Percentiles rank a stretch among this genome's conserved stretches.
phyloP scores from a whole-genome alignment of 768 basidiomycete species.

The Podaxis sp. region DNA sequence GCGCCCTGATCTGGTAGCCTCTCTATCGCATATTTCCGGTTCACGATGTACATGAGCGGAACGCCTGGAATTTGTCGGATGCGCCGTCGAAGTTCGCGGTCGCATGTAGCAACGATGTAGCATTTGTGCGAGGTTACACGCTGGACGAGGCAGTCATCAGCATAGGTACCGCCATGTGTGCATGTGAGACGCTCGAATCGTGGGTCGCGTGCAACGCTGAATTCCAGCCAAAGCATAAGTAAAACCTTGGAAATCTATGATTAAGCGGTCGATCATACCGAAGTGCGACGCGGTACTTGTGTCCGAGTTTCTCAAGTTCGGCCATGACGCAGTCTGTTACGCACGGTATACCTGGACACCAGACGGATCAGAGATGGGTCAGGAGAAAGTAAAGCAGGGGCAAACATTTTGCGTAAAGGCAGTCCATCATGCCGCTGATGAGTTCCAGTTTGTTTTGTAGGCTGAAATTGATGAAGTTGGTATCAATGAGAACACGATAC shows the following conservation, averaged over 20 bases:
- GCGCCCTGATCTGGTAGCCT: conserved; percentile 92
- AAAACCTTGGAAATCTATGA: conserved; percentile 5
- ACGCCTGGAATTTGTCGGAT: conserved; percentile 93
- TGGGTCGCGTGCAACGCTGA: conserved; percentile 95
- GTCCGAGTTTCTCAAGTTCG: conserved; percentile 96
- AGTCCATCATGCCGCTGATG: conserved; percentile 99
- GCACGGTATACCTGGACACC: conserved; percentile 82
- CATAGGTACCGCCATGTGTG: conserved; percentile 95
- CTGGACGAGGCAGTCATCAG: conserved; percentile 97
- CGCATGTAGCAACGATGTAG: conserved; percentile 97
- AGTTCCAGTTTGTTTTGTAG: conserved; percentile 98
- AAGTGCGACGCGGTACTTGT: conserved; percentile 90
- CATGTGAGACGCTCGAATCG: conserved; percentile 94
- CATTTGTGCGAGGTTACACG: conserved; percentile 94
- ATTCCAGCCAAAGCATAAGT: conserved; percentile 5
- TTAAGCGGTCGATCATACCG: conserved; percentile 51
- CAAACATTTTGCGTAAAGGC: conserved; percentile 93
- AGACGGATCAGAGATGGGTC: conserved; percentile 11
- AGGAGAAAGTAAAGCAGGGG: not conserved
- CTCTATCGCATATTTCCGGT: conserved; percentile 90
- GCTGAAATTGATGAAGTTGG: conserved; percentile 99
- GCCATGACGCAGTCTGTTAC: conserved; percentile 99
- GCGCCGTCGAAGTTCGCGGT: conserved; percentile 88
- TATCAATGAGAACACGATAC: conserved; percentile 96
- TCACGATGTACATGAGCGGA: conserved; percentile 96